phyloP scores from a whole-genome alignment of 2,329 filamentous ascomycete species.

The Alternaria gansuensis region DNA sequence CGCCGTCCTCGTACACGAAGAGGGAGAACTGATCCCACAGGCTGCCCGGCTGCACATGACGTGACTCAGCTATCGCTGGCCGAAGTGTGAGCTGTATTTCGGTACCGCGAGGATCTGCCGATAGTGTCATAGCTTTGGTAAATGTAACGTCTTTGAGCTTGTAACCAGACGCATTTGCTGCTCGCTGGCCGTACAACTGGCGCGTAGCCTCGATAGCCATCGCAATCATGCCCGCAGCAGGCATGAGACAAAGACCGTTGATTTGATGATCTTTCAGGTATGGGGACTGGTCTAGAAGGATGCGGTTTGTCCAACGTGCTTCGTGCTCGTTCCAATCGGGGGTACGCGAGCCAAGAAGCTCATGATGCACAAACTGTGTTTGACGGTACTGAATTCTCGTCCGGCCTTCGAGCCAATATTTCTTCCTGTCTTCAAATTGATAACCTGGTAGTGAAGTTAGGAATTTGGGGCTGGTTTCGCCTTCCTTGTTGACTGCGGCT shows the following conservation, averaged over 20 bases:
- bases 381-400: slow-evolving; percentile 23
- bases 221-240: slow-evolving; percentile 22
- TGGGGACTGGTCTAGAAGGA: slow-evolving; percentile 43
- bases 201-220: slow-evolving; percentile 21
- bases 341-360: slow-evolving; percentile 36
- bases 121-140: slow-evolving; percentile 16
- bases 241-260: slow-evolving; percentile 35
- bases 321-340: slow-evolving; percentile 26
- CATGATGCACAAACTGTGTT: slow-evolving; percentile 19
- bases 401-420: slow-evolving; percentile 26
- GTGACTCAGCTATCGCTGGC: neutral
- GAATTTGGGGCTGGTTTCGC: neutral
- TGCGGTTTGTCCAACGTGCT: slow-evolving; percentile 37
- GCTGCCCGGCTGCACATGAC: neutral
- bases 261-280: slow-evolving; percentile 59
- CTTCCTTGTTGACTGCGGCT: slow-evolving; percentile 10
- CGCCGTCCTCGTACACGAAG: slow-evolving; percentile 15
- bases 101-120: slow-evolving; percentile 15
- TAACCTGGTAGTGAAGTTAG: slow-evolving; percentile 23
- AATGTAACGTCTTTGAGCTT: slow-evolving; percentile 22
- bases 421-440: slow-evolving; percentile 23
- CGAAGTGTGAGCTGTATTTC: slow-evolving; percentile 26
- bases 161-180: slow-evolving; percentile 6
- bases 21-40: slow-evolving; percentile 23
- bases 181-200: slow-evolving; percentile 15